A percentile compares a stretch with the other conserved stretches of the same genome.
These are phyloP conservation scores for Lasiodiplodia citricola DNA, from an alignment of 2,329 filamentous ascomycete genomes.

Conservation along the genomic window DNA sequence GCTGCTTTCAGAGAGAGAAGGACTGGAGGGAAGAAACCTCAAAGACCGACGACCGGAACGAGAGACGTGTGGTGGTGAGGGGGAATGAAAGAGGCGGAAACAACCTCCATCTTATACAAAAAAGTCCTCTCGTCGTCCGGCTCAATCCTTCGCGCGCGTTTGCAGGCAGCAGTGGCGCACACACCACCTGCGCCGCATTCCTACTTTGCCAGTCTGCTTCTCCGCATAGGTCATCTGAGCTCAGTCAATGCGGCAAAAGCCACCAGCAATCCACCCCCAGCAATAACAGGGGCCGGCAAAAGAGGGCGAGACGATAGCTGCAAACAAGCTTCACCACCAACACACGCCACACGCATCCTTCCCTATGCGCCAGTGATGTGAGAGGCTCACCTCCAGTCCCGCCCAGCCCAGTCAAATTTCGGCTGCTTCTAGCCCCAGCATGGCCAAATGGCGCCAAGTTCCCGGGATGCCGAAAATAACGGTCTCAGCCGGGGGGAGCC, in stretches of 20 bases:
- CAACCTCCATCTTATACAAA: not conserved
- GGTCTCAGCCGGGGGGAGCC: not conserved
- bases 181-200: not conserved
- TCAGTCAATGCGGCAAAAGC: not conserved
- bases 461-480: not conserved
- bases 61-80: slow-evolving; percentile 16
- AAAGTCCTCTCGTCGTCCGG: not conserved
- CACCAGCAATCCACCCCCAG: not conserved
- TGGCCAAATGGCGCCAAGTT: not conserved
- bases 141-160: slow-evolving; percentile 16
- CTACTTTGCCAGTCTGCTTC: not conserved
- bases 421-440: not conserved
- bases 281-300: not conserved
- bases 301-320: not conserved
- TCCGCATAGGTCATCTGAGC: not conserved
- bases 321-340: not conserved
- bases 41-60: slow-evolving; percentile 13
- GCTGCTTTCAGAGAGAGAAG: not conserved
- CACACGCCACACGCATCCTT: slow-evolving; percentile 6
- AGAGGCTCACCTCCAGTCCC: not conserved
- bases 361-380: slow-evolving; percentile 13
- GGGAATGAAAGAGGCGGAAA: not conserved
- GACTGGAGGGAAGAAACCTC: not conserved
- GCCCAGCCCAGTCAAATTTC: slow-evolving; percentile 6
- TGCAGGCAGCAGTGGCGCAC: slow-evolving; percentile 14